Evolutionary conservation across 2,329 filamentous ascomycete genomes (phyloP).

Genomic region (Penicillium capsulatum): DNA sequence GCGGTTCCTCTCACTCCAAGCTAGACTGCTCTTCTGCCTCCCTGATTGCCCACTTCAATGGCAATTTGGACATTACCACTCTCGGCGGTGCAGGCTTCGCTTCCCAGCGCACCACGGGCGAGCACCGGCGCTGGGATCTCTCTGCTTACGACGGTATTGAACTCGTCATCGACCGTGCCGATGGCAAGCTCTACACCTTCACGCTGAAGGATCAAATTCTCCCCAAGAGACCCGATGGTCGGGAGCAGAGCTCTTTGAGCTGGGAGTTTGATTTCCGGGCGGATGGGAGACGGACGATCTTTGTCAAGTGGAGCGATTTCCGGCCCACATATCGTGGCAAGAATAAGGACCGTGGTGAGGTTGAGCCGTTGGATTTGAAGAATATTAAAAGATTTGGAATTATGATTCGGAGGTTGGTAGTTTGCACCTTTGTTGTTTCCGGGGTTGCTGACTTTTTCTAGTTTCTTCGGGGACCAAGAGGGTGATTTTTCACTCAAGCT

Average conservation of each 20-base stretch:
- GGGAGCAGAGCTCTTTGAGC: slow-evolving; percentile 67
- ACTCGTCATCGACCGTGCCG: slow-evolving; percentile 48
- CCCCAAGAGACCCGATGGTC: slow-evolving; percentile 53
- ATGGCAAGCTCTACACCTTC: slow-evolving; percentile 68
- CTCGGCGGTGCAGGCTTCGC: slow-evolving; percentile 80
- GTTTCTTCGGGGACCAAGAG: slow-evolving; percentile 71
- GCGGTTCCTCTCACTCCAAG: slow-evolving; percentile 60
- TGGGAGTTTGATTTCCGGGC: slow-evolving; percentile 67
- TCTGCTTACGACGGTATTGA: slow-evolving; percentile 58
- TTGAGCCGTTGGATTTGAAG: slow-evolving; percentile 54
- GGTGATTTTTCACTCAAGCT: slow-evolving; percentile 62
- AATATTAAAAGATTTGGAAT: slow-evolving; percentile 65
- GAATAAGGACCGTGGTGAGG: slow-evolving; percentile 56
- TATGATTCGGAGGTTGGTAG: slow-evolving; percentile 72
- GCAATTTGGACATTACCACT: slow-evolving; percentile 66
- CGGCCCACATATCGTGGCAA: slow-evolving; percentile 70
- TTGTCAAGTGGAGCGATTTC: slow-evolving; percentile 62
- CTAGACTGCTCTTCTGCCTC: slow-evolving; percentile 38
- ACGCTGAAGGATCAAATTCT: slow-evolving; percentile 68
- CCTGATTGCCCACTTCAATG: slow-evolving; percentile 55
- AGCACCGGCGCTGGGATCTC: slow-evolving; percentile 60
- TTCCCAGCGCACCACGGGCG: slow-evolving; percentile 63
- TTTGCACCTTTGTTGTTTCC: slow-evolving; percentile 1
- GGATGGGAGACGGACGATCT: slow-evolving; percentile 41
- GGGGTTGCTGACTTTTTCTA: slow-evolving; percentile 34